Base-by-base conservation (phyloP, 208 protist species). In the Leishmania mexicana region DNA sequence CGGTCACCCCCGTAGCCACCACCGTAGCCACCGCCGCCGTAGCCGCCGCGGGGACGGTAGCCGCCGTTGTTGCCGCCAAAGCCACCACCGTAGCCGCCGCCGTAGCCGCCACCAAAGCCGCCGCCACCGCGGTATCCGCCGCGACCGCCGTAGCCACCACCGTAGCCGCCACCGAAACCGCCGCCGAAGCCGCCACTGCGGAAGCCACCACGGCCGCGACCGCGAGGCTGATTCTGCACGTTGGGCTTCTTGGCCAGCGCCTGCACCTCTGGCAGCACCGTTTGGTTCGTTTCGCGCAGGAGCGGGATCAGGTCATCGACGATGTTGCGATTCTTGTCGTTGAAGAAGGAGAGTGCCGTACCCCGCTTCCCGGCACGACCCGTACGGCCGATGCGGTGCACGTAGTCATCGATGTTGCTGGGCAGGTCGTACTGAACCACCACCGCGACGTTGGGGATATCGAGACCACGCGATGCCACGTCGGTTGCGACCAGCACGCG, bases 321-420 rank as follows among this genome's bases (percentile, higher is more conserved):
- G 80, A 98, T 85, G 85, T 98, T 98, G 85, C 89, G 90, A 86
- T 98, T 98, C 89, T 98, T 98, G 38, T 98, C 95, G 80, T 98
- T 98, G 82, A 99, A 98, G 89, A 99, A 99, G 53, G 99, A 92
- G 31, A 99, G 97, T n/a, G 99, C 98, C 35, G 96, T 80, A 73
- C 99, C 99, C 15, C 81, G 84, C 83, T 99, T 99, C 68, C 99
- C 99, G 38, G 98, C 99, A 73, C 99, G 94, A 35, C 99, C 99
- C 54, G 99, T 99, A 90, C 99, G 96, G 81, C 99, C 99, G 85
- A 99, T 99, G 78, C 99, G 94, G 92, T 99, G 99, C 15, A 99
- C 98, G 90, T 99, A 99, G 86, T 99, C 98, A 76, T 99, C 99
- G 83, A 99, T 99, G 94, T 99, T 98, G 75, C 90, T 96, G 28